Base-by-base conservation (phyloP, 2,329 filamentous ascomycete genomes). In the Fusarium agapanthi region DNA sequence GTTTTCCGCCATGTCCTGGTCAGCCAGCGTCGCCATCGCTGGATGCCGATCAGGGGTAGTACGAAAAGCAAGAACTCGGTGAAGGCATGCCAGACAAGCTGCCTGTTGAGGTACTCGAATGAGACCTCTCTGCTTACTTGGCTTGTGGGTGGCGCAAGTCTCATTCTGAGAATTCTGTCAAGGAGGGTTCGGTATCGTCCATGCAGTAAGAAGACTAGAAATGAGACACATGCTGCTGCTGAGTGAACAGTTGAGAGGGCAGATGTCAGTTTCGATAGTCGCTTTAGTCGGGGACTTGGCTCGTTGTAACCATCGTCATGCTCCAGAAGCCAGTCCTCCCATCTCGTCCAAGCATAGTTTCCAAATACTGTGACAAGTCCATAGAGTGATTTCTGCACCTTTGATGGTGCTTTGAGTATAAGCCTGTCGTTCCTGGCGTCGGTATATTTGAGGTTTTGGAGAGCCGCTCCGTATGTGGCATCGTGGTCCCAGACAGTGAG, bases 11-110 rank as follows among this genome's bases (percentile, higher is more conserved):
- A 97, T n/a, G 91, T 90, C 70, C 95, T 89, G 26, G 89, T 87
- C n/a, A 98, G 85, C 92, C 95, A 97, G 74, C 95, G 89, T 65
- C 94, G 90, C 96, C 96, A 99, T 73, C 95, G 90, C 78, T 93
- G 92, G 75, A 99, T 95, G 57, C 96, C 96, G 45, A 99, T 93
- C n/a, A 99, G 88, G 0, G 96, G 96, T n/a, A 99, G 87, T 24
- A 98, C 89, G 81, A 98, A 99, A 37, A 99, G 88, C n/a, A 99
- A 86, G 77, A 99, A 99, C 81, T 99, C 96, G 32, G 96, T 99
- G 78, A 99, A 97, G n/a, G 96, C 96, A 83, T 99, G 96, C 96
- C 96, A 99, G 41, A 99, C 96, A 16, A 99, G 90, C 83, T 99
- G 96, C 53, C 96, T 91, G 81, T 99, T 99, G 55, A 98, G 89